A percentile compares a stretch with the other conserved stretches of the same genome.
Conservation (phyloP, 1,284 basidiomycete genomes). For the Neotropicomus parvogracilis region DNA sequence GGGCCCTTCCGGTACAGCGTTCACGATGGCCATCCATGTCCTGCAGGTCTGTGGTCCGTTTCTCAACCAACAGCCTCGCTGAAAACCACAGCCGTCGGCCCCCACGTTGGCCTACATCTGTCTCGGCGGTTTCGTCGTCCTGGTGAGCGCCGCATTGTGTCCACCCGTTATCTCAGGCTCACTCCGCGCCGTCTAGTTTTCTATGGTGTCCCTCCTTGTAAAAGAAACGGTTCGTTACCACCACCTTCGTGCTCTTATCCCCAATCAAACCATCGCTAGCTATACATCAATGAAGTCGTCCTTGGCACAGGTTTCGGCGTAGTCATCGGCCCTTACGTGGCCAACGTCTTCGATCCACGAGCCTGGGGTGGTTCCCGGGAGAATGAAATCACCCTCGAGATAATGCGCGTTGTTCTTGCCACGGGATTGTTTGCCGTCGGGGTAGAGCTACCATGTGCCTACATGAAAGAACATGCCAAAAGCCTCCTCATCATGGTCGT, state of each 20-base stretch:
- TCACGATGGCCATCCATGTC: slow-evolving; percentile 20
- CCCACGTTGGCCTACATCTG: slow-evolving; percentile 66
- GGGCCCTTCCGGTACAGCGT: not conserved
- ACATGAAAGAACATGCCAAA: slow-evolving; percentile 59
- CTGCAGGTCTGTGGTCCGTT: slow-evolving; percentile 25
- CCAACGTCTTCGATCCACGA: slow-evolving; percentile 76
- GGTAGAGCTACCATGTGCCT: slow-evolving; percentile 65
- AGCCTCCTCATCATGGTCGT: slow-evolving; percentile 64
- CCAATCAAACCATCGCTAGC: slow-evolving; percentile 30
- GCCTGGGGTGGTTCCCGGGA: slow-evolving; percentile 60
- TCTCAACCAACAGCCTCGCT: slow-evolving; percentile 15
- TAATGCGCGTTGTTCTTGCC: slow-evolving; percentile 67
- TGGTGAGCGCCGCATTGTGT: slow-evolving; percentile 36
- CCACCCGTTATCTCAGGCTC: not conserved
- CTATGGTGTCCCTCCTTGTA: slow-evolving; percentile 75
- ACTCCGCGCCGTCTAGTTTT: slow-evolving; percentile 51
- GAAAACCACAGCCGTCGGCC: slow-evolving; percentile 41
- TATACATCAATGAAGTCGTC: slow-evolving; percentile 92
- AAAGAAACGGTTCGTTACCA: slow-evolving; percentile 62
- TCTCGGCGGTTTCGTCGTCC: slow-evolving; percentile 75
- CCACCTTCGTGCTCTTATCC: not conserved
- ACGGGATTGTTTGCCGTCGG: slow-evolving; percentile 72
- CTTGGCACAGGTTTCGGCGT: slow-evolving; percentile 82
- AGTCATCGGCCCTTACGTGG: slow-evolving; percentile 70
- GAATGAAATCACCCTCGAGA: slow-evolving; percentile 73